phyloP scores from a whole-genome alignment of 805 yeast genomes.

The Kuraishia floccosa region DNA sequence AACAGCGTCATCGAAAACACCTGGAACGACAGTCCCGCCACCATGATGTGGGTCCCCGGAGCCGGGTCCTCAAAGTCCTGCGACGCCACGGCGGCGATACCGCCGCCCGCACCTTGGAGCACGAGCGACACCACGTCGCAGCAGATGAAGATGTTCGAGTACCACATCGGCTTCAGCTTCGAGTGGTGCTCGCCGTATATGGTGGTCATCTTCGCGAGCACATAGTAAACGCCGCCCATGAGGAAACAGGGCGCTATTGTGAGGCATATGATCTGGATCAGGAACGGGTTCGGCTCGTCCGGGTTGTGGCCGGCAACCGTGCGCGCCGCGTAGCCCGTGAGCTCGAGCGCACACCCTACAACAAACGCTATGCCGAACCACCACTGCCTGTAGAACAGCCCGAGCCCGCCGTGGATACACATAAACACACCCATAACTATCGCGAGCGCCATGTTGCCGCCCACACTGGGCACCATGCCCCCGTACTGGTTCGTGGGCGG shows the following conservation, averaged over 20 bases:
- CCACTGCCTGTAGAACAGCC: slow-evolving; percentile 38
- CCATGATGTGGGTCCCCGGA: slow-evolving; percentile 56
- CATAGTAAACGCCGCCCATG: slow-evolving; percentile 74
- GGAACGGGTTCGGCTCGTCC: slow-evolving; percentile 25
- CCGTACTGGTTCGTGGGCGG: no score
- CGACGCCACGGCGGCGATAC: slow-evolving; percentile 42
- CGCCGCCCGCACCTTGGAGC: slow-evolving; percentile 74
- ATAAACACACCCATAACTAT: slow-evolving; percentile 41
- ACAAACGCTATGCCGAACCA: slow-evolving; percentile 56
- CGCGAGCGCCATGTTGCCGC: slow-evolving; percentile 49
- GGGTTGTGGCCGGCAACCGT: slow-evolving; percentile 28
- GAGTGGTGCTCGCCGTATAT: slow-evolving; percentile 49
- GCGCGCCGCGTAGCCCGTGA: slow-evolving; percentile 60
- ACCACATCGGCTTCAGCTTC: slow-evolving; percentile 40
- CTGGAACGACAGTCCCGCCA: slow-evolving; percentile 72
- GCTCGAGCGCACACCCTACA: slow-evolving; percentile 47
- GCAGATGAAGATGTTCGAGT: slow-evolving; percentile 51
- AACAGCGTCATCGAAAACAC: slow-evolving; percentile 60
- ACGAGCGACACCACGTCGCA: slow-evolving; percentile 56
- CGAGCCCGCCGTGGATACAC: slow-evolving; percentile 26
- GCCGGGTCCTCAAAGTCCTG: slow-evolving; percentile 16
- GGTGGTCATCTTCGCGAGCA: slow-evolving; percentile 55
- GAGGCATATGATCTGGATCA: slow-evolving; percentile 56
- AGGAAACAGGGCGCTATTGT: slow-evolving; percentile 77
- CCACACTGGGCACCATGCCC: slow-evolving; percentile 38